Evolutionary conservation across 768 basidiomycete species (phyloP).

Genomic region (Cubamyces sp.): DNA sequence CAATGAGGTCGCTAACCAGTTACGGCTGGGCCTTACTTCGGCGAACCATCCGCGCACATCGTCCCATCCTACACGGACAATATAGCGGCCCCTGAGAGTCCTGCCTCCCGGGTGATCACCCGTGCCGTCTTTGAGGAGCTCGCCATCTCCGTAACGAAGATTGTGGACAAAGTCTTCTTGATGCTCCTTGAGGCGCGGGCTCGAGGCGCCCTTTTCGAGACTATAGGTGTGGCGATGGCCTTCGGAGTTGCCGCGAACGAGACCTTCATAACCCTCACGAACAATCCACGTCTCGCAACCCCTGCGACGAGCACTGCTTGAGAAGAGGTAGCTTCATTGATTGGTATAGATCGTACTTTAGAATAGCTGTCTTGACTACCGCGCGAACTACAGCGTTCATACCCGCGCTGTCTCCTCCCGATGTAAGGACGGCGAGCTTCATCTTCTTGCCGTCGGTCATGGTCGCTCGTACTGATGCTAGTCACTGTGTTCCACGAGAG

Average conservation of each 20-base stretch:
- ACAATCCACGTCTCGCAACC: conserved; percentile 97
- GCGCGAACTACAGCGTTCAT: conserved; percentile 96
- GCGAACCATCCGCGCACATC: conserved; percentile 96
- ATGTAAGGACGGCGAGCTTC: conserved; percentile 94
- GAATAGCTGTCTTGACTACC: conserved; percentile 89
- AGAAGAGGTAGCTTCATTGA: background rate
- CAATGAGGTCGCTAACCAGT: background rate
- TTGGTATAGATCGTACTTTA: conserved; percentile 59
- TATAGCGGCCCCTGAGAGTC: conserved; percentile 87
- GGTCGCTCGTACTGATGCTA: background rate
- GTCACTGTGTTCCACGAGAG: background rate
- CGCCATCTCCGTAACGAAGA: conserved; percentile 82
- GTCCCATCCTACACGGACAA: conserved; percentile 96
- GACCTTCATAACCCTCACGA: conserved; percentile 97
- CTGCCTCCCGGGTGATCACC: conserved; percentile 68
- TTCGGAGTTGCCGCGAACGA: conserved; percentile 87
- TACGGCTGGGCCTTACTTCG: conserved; percentile 56
- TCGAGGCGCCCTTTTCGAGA: conserved; percentile 28
- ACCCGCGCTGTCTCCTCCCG: conserved; percentile 97
- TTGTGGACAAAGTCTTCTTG: conserved; percentile 57
- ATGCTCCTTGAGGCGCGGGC: conserved; percentile 34
- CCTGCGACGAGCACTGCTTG: conserved; percentile 45
- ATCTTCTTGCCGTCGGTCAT: conserved; percentile 42
- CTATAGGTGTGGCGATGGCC: conserved; percentile 28
- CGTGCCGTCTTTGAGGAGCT: conserved; percentile 78